These are phyloP conservation scores for Syncephalastrum sp. DNA, from an alignment of 371 early-diverging fungal genomes.

Conservation along the genomic window DNA sequence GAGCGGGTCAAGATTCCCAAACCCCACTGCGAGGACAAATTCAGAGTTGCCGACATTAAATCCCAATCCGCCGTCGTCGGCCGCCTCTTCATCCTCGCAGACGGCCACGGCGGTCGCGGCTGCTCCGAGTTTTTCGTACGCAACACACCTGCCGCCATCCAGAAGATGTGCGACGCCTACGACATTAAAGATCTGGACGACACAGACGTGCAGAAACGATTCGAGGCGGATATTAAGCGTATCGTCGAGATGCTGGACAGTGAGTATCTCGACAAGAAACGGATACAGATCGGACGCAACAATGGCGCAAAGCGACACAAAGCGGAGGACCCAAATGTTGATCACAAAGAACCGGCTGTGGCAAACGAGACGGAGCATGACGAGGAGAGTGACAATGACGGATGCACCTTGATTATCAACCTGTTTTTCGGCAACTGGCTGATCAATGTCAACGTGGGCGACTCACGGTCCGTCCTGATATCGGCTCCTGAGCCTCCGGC, in stretches of 20 bases:
- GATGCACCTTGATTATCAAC: conserved; percentile 77
- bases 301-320: background rate
- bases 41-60: conserved; percentile 53
- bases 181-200: conserved; percentile 35
- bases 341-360: background rate
- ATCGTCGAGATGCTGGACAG: conserved; percentile 54
- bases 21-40: conserved; percentile 62
- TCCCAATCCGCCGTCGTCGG: conserved; percentile 29
- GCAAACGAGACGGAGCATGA: conserved; percentile 2
- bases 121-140: conserved; percentile 64
- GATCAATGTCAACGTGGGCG: conserved; percentile 81
- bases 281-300: conserved; percentile 29
- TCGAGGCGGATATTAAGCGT: conserved; percentile 51
- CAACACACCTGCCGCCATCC: conserved; percentile 50
- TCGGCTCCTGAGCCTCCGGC: conserved; percentile 43
- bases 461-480: conserved; percentile 71
- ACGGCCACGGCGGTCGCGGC: conserved; percentile 67
- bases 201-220: conserved; percentile 33
- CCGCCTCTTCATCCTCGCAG: conserved; percentile 59
- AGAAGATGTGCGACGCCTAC: conserved; percentile 49
- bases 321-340: background rate
- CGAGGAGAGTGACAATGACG: conserved; percentile 67
- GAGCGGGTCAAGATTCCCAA: conserved; percentile 59
- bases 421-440: conserved; percentile 73
- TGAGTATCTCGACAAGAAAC: conserved; percentile 56